Percentiles rank a stretch among this genome's conserved stretches.
These are phyloP conservation scores for Neobulgaria alba DNA, from an alignment of 2,329 filamentous ascomycete genomes.

Conservation along the genomic window DNA sequence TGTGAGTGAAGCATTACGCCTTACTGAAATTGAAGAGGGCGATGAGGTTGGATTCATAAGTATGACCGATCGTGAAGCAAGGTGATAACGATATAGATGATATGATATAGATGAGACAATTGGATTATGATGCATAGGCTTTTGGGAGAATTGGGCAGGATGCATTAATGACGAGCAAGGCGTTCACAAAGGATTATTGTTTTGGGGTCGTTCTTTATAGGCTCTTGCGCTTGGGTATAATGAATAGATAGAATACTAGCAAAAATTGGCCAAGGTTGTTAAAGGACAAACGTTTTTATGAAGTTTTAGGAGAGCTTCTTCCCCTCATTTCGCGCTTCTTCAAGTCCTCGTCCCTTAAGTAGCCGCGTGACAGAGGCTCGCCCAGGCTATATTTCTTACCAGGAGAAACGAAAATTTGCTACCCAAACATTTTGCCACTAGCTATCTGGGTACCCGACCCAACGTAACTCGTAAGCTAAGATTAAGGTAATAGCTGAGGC, in stretches of 20 bases:
- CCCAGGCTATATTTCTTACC: no score
- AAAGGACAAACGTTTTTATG: no score
- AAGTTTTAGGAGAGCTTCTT: background rate
- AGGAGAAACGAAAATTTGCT: no score
- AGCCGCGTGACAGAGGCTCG: background rate
- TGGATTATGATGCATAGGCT: background rate
- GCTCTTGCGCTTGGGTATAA: background rate
- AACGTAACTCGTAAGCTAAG: no score
- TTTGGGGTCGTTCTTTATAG: background rate
- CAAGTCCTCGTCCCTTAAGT: background rate
- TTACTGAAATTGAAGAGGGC: conserved; percentile 60
- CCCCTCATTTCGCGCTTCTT: background rate
- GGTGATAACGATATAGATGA: conserved; percentile 10
- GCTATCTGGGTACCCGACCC: no score
- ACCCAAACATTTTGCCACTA: no score
- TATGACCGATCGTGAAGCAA: conserved; percentile 18
- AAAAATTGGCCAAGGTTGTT: background rate
- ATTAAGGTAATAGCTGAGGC: no score
- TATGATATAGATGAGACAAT: background rate
- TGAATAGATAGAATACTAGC: background rate
- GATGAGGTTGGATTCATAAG: conserved; percentile 15
- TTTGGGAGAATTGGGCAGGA: background rate
- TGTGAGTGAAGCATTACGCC: conserved; percentile 73
- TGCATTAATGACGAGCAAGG: background rate
- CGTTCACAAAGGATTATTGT: background rate